These are phyloP conservation scores for Myriosclerotinia curreyana DNA, from an alignment of 2,329 filamentous ascomycete species.

Conservation along the genomic window DNA sequence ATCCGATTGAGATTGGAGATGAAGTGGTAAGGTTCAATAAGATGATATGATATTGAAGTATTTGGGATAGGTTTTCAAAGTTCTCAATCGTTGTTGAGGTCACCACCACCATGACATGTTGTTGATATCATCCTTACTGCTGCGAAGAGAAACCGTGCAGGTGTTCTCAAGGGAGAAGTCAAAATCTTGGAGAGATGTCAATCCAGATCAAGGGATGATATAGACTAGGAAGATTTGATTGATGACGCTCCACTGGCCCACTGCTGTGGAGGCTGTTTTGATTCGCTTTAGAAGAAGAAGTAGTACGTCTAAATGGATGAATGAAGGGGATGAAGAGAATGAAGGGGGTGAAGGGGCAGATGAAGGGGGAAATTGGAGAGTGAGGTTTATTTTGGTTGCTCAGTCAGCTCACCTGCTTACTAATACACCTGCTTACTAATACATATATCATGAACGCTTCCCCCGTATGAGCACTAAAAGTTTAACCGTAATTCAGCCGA, in stretches of 20 bases:
- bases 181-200: not conserved
- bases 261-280: not conserved
- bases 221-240: not conserved
- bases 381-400: not conserved
- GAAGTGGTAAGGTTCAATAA: not conserved
- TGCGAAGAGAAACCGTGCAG: not conserved
- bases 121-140: not conserved
- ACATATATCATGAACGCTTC: not conserved
- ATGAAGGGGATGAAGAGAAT: not conserved
- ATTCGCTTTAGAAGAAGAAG: not conserved
- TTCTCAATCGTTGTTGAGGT: not conserved
- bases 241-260: not conserved
- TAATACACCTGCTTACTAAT: no score
- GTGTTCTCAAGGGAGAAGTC: not conserved
- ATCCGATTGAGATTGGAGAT: not conserved
- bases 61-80: not conserved
- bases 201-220: not conserved
- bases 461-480: not conserved
- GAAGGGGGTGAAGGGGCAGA: not conserved
- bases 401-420: not conserved
- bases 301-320: no score
- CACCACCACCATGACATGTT: no score
- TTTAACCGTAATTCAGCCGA: conserved; percentile 15
- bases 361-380: not conserved
- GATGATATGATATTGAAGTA: not conserved